Evolutionary conservation across 169 alveolate species (phyloP), one percentile per base, ranked within the genome.

Genomic region (Plasmodium knowlesi): DNA sequence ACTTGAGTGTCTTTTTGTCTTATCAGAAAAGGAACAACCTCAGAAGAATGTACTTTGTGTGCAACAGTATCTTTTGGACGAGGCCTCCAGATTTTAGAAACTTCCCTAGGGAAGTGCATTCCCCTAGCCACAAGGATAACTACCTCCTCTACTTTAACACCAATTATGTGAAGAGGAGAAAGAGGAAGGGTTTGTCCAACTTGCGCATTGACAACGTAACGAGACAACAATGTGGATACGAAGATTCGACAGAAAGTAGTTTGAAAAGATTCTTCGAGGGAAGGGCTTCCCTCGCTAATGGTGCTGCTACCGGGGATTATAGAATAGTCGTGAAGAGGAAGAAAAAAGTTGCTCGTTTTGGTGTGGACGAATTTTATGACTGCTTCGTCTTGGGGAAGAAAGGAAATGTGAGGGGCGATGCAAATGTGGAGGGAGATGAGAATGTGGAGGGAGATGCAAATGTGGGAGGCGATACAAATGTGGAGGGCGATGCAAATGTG

Each of bases 151-250:
- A 85, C 61, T 76, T 85, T 32, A 78, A 85, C 46, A 22, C 53
- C 41, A 85, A 85, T 73, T 76, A 85, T 85, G 67, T 85, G 76
- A 85, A 57, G 71, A 53, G 70, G 74, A 19, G 22, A 28, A 12
- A 67, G 46, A 19, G 76, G 37, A 5, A 67, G 6, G 9, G 37
- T 0, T 3, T 5, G 5, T 19, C 25, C 28, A 28, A 19, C 14
- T 5, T 1, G 76, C 12, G 30, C 19, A 14, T 14, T 3, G 37
- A 67, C 2, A 37, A 6, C 76, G 22, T 39, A n/a, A 25, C 37
- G 16, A 8, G 6, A 37, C n/a, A 28, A 5, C 14, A 0, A 1
- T 28, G 30, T 25, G 34, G 39, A 67, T n/a, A 14, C 34, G 76
- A 50, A 50, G 25, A 14, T 50, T 19, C 16, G 76, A 22, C 5